Evolutionary conservation across 2,329 filamentous ascomycete genomes (phyloP), one percentile per base, ranked within the genome.

Genomic region (Paraphaeosphaeria sporulosa): DNA sequence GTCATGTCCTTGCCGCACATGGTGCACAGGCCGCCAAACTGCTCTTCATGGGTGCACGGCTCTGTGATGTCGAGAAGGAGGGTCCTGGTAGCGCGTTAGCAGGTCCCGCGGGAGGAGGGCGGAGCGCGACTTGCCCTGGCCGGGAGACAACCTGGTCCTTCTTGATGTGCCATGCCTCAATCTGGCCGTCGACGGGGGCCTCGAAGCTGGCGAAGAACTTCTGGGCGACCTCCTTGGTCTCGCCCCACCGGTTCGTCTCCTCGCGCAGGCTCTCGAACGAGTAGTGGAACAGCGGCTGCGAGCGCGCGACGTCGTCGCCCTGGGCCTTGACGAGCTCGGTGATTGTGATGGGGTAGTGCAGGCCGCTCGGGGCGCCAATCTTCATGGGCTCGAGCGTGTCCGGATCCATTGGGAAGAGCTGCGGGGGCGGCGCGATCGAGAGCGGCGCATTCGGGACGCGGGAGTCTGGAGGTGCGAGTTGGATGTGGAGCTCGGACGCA

Each of bases 1-100:
- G 92, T 97, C 93, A 99, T 97, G 79, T 98, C 94, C 79, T 94
- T 93, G 64, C 95, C 95, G 79, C 95, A 99, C 63, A 94, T 87
- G 60, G 89, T 93, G 80, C 95, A 99, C 67, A 99, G 86, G 47
- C 94, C 94, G 58, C 91, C 90, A 74, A 92, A 97, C 78, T 98
- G 94, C 43, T 96, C 86, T 70, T 94, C 91, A 79, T 99, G 95
- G 32, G 90, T 86, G 79, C 95, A 99, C 58, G 91, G 88, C 81
- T 99, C 95, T 71, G 97, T 91, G 56, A 99, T 90, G 61, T 93
- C 89, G 61, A 93, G 87, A 63, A 90, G 78, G 23, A 83, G 79
- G 36, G 84, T 77, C 27, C 86, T 87, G 57, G n/a, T 15, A 43
- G 6, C n/a, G 4, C n/a, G 36, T 21, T n/a, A 53, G n/a, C 1